Evolutionary conservation across 192 early-diverging fungal genomes (phyloP), one percentile per base, ranked within the genome.

Genomic region (Podila minutissima): DNA sequence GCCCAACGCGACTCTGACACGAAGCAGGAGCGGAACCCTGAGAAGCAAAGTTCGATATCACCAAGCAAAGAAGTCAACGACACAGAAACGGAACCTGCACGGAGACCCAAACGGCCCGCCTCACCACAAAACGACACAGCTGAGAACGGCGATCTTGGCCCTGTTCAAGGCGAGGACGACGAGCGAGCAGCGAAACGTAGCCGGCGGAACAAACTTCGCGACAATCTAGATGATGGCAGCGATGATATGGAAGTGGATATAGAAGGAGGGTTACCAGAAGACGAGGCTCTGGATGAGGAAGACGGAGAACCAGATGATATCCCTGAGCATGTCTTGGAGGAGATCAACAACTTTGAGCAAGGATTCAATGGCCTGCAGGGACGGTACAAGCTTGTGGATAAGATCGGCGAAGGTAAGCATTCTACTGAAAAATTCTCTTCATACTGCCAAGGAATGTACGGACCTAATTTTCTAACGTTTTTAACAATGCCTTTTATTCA

Each of bases 321-420:
- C 5, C 62, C 82, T 8, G 86, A 88, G 26, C 73, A 72, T 48
- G 81, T 84, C 7, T 55, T 48, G 35, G 88, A 90, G 50, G 91
- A 93, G 62, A 91, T 95, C 10, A 69, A 85, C 28, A 90, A 92
- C 55, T 81, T 81, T 61, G 77, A 81, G 28, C 64, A 73, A 66
- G 77, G 77, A 72, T 95, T 75, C 77, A 92, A 71, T 2, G 84
- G 85, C 0, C 70, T 95, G 1, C 59, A 75, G 26, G 77, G 86
- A 7, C 88, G 91, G 33, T 97, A 92, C 71, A 84, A 85, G 32
- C 79, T 96, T 19, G 60, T 95, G 15, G 89, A 89, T 49, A 95
- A 93, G 76, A 95, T 95, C 78, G 95, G 95, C 31, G 93, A 95
- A 83, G 95, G 91, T 91, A 75, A 26, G 24, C n/a, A 24, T 55